Percentiles rank a stretch among this genome's conserved stretches.
Evolutionary conservation across 2,329 filamentous ascomycete genomes (phyloP).

Genomic region (Monosporascus sp.): DNA sequence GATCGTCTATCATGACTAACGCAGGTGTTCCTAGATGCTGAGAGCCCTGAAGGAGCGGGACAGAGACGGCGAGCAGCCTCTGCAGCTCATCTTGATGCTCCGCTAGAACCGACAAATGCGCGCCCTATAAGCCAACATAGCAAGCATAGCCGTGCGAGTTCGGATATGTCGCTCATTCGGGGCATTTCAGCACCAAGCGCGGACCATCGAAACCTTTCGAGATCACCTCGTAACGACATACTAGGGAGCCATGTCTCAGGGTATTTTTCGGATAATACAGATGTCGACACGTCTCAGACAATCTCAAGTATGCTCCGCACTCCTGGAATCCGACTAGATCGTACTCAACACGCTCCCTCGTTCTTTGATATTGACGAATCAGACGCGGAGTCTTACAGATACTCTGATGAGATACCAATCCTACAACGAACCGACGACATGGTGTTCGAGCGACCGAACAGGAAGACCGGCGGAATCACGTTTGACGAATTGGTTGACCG

Average conservation of each 20-base stretch:
- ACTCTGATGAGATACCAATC: constrained; percentile 63
- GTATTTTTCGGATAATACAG: constrained; percentile 35
- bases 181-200: constrained; percentile 44
- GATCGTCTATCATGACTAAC: constrained; percentile 2
- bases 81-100: constrained; percentile 55
- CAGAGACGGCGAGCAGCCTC: constrained; percentile 55
- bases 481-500: constrained; percentile 79
- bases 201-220: constrained; percentile 35
- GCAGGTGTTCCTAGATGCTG: constrained; percentile 11
- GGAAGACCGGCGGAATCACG: constrained; percentile 48
- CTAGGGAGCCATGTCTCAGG: constrained; percentile 25
- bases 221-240: constrained; percentile 45
- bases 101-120: constrained; percentile 40
- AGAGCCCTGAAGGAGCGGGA: constrained; percentile 37
- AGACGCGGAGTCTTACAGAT: constrained; percentile 59
- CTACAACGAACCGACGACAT: constrained; percentile 62
- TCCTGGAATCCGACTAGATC: constrained; percentile 48
- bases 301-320: constrained; percentile 46
- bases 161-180: constrained; percentile 59
- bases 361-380: constrained; percentile 68
- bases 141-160: constrained; percentile 66
- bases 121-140: constrained; percentile 56
- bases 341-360: constrained; percentile 39
- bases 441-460: constrained; percentile 48
- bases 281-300: constrained; percentile 41